These are phyloP conservation scores for Biancaea sappan DNA, from an alignment of 306 rosid species.

Conservation along the genomic window DNA sequence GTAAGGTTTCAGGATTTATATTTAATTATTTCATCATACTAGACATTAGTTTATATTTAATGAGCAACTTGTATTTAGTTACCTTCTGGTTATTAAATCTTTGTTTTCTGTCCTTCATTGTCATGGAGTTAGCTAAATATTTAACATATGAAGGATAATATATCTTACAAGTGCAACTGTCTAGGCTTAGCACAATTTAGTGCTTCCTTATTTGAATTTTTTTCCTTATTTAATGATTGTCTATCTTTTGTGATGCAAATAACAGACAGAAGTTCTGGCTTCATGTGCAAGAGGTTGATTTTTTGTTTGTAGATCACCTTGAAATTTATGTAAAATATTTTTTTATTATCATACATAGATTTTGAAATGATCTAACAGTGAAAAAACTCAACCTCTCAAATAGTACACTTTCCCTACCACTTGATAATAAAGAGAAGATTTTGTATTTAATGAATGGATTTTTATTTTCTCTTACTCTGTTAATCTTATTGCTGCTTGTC, in stretches of 20 bases:
- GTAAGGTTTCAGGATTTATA: neutral
- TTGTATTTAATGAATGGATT: neutral
- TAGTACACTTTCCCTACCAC: too few relatives aligned
- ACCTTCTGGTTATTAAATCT: neutral
- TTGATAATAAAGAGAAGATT: neutral
- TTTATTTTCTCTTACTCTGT: constrained; percentile 12
- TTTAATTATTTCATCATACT: too few relatives aligned
- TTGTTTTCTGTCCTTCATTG: neutral
- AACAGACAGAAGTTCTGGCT: neutral
- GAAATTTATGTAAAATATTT: too few relatives aligned
- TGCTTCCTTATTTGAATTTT: neutral
- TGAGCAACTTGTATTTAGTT: neutral
- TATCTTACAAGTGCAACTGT: neutral
- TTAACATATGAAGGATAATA: neutral
- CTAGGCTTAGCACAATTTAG: neutral
- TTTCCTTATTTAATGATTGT: too few relatives aligned
- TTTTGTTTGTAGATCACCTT: too few relatives aligned
- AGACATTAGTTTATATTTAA: neutral
- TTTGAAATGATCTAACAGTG: too few relatives aligned
- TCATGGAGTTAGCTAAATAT: neutral
- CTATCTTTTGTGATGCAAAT: neutral
- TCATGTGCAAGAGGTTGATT: too few relatives aligned
- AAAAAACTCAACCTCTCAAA: too few relatives aligned
- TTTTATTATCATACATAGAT: too few relatives aligned
- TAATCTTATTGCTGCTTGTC: constrained; percentile 1